Conservation (phyloP, 108 stramenopile genomes). For the Schizochytrium sp. region DNA sequence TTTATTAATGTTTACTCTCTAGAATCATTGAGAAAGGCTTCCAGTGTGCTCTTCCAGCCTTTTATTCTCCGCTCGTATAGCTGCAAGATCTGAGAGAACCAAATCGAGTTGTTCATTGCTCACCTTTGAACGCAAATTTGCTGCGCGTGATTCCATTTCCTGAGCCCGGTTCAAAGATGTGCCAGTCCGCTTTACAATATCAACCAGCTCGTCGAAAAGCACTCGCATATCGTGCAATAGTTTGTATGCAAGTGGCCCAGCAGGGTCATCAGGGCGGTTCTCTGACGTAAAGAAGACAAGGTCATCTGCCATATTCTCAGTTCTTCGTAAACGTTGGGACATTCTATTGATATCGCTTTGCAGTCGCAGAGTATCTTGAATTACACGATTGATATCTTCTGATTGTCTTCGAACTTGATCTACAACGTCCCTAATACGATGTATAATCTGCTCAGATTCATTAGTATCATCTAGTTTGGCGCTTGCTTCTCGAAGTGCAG, state of each 20-base stretch:
- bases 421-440: conserved; percentile 27
- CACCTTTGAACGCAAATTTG: conserved; percentile 16
- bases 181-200: not conserved
- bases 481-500: not conserved
- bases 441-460: too few species aligned
- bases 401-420: not conserved
- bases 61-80: not conserved
- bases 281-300: conserved; percentile 14
- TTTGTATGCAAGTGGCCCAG: conserved; percentile 1
- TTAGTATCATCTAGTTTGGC: not conserved
- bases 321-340: not conserved
- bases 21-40: too few species aligned
- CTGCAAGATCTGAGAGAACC: conserved; percentile 3
- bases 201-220: conserved; percentile 46
- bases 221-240: conserved; percentile 47
- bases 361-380: not conserved
- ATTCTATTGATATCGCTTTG: not conserved
- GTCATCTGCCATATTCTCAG: conserved; percentile 22
- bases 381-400: not conserved
- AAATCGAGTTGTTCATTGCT: not conserved
- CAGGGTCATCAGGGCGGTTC: not conserved
- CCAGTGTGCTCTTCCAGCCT: not conserved
- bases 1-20: too few species aligned
- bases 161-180: conserved; percentile 5
- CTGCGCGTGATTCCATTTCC: conserved; percentile 22